Base-by-base conservation (phyloP, 176 grass and related monocot species). In the Phyllostachys edulis region DNA sequence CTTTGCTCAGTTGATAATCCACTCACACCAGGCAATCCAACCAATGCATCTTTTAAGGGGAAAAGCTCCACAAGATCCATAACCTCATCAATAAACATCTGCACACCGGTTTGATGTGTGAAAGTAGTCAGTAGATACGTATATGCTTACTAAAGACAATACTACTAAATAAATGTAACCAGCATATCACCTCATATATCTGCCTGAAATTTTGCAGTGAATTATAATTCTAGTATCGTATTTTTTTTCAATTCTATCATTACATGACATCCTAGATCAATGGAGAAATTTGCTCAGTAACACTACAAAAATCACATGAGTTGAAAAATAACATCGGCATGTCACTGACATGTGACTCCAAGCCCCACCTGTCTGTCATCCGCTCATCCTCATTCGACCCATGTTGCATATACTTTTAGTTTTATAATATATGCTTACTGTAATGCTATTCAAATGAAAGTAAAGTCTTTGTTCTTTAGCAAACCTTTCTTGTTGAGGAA, bases 71-170 rank as follows among this genome's bases (percentile, higher is more conserved):
- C 91, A 41, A 97, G 89, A 66, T 97, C 94, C 91, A 94, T 97
- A 23, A 96, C 91, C 86, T 96, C 91, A 71, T 96, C 86, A 40
- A 95, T 88, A 67, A 93, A 93, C 91, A 92, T 97, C 89, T 97
- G 85, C 66, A 65, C 13, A 62, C 27, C 46, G 49, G 39, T 52
- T 73, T 76, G 8, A 76, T 49, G 55, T 40, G 75, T 88, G 42
- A 61, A 54, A 80, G 3, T 15, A 54, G 20, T 45, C 32, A 77
- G 39, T 70, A 49, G 60, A 63, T 64, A 79, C n/a, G 17, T 21
- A 26, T 2, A 37, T 1, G 4, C 49, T 57, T 54, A n/a, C 50
- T n/a, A 47, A 44, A 64, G 18, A 9, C 21, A 37, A 34, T 3
- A 46, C 37, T 72, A 57, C 32, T 54, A 32, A 9, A 73, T 51